Evolutionary conservation across 352 stramenopile species (phyloP).

Genomic region (Globisporangium megalacanthum): DNA sequence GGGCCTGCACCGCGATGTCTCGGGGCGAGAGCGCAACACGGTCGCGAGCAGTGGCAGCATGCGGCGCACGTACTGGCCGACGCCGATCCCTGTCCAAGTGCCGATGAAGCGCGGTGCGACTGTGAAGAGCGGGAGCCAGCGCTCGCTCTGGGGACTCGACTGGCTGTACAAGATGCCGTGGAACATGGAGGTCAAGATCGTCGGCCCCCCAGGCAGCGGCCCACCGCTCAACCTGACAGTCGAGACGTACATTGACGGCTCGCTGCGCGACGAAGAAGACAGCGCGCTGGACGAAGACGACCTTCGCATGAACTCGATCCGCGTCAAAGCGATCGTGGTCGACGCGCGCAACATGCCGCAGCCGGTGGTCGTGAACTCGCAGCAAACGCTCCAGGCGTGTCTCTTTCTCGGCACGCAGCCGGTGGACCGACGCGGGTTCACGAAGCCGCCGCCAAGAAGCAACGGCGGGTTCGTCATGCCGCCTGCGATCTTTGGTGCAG

Average conservation of each 20-base stretch:
- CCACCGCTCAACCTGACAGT: constrained; percentile 82
- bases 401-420: constrained; percentile 82
- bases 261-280: constrained; percentile 70
- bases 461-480: constrained; percentile 82
- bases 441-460: constrained; percentile 79
- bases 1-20: constrained; percentile 75
- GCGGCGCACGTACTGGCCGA: constrained; percentile 52
- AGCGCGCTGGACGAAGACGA: constrained; percentile 63
- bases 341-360: constrained; percentile 85
- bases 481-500: constrained; percentile 35
- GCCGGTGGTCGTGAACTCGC: constrained; percentile 81
- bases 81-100: constrained; percentile 80
- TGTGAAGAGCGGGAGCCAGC: constrained; percentile 54
- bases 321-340: constrained; percentile 84
- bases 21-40: constrained; percentile 49
- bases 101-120: constrained; percentile 73
- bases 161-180: constrained; percentile 89
- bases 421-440: constrained; percentile 81
- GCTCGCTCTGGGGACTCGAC: constrained; percentile 77
- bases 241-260: constrained; percentile 86
- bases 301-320: constrained; percentile 83
- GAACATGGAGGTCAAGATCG: constrained; percentile 91
- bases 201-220: constrained; percentile 75
- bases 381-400: constrained; percentile 83
- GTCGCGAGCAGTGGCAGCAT: constrained; percentile 22